phyloP scores from a whole-genome alignment of 2,329 filamentous ascomycete genomes.

The Cercospora zeina region DNA sequence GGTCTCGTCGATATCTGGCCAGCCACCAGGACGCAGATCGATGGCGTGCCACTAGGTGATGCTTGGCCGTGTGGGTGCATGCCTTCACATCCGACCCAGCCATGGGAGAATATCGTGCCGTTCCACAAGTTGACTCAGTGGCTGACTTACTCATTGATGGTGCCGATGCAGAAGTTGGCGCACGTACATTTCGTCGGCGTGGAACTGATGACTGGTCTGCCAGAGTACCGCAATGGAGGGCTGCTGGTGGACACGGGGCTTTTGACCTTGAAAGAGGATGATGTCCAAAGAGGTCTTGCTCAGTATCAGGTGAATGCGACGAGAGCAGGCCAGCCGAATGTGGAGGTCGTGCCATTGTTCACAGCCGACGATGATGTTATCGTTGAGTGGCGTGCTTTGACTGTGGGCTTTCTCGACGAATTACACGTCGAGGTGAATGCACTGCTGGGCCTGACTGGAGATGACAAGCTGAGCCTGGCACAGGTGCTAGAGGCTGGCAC shows the following conservation, averaged over 20 bases:
- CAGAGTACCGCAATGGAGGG: constrained; percentile 90
- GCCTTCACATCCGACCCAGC: constrained; percentile 68
- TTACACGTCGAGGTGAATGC: constrained; percentile 68
- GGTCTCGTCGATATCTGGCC: constrained; percentile 89
- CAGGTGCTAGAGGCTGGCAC: constrained; percentile 94
- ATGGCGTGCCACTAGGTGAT: constrained; percentile 84
- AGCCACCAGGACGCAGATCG: constrained; percentile 77
- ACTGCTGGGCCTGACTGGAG: constrained; percentile 66
- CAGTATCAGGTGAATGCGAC: constrained; percentile 70
- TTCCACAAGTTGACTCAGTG: constrained; percentile 96
- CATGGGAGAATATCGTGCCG: constrained; percentile 80
- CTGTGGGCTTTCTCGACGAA: constrained; percentile 72
- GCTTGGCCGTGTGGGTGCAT: constrained; percentile 89
- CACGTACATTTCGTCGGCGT: constrained; percentile 77
- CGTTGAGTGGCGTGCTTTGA: constrained; percentile 75
- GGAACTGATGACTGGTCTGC: constrained; percentile 82
- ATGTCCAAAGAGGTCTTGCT: constrained; percentile 68
- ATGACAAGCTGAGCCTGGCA: constrained; percentile 71
- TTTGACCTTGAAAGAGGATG: constrained; percentile 69
- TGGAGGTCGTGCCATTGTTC: constrained; percentile 74
- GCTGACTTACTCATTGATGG: constrained; percentile 92
- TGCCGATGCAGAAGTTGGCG: constrained; percentile 80
- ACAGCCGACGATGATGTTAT: constrained; percentile 73
- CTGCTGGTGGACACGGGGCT: constrained; percentile 84
- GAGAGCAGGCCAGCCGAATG: constrained; percentile 68